A percentile compares a stretch with the other conserved stretches of the same genome.
These are phyloP conservation scores for Myxozyma udenii DNA, from an alignment of 805 yeast genomes.

Conservation along the genomic window DNA sequence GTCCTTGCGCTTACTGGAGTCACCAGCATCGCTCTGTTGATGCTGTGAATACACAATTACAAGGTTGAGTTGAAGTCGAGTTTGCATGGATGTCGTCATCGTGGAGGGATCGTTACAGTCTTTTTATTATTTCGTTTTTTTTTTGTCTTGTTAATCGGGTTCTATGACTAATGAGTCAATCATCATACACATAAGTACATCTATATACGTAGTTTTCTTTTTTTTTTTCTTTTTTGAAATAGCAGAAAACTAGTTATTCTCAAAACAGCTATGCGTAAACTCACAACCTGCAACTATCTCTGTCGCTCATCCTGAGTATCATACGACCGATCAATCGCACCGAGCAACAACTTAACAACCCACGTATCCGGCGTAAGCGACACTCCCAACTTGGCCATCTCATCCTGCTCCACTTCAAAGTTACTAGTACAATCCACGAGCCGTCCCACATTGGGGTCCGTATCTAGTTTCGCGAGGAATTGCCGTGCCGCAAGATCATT, in stretches of 20 bases:
- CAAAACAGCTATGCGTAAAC: background rate
- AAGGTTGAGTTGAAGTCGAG: background rate
- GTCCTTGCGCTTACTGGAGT: conserved; percentile 63
- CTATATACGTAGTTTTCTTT: background rate
- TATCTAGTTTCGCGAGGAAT: conserved; percentile 34
- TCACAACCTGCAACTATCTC: background rate
- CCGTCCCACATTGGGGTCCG: conserved; percentile 34
- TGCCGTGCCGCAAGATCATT: conserved; percentile 36
- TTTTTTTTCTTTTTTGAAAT: background rate
- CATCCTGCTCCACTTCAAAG: conserved; percentile 37
- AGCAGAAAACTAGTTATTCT: background rate
- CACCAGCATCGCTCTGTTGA: conserved; percentile 50
- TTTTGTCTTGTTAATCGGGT: background rate
- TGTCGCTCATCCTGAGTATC: conserved; percentile 36
- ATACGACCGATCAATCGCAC: conserved; percentile 33
- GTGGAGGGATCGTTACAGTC: background rate
- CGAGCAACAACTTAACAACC: conserved; percentile 35
- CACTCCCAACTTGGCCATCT: conserved; percentile 36
- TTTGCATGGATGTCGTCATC: too few species aligned
- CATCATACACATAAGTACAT: background rate
- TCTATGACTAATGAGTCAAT: background rate
- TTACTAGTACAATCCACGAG: conserved; percentile 36
- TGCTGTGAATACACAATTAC: conserved; percentile 35
- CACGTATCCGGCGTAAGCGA: conserved; percentile 35
- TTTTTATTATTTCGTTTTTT: background rate